Evolutionary conservation across 345 rosid species (phyloP).

Genomic region (Arabidopsis suecica): DNA sequence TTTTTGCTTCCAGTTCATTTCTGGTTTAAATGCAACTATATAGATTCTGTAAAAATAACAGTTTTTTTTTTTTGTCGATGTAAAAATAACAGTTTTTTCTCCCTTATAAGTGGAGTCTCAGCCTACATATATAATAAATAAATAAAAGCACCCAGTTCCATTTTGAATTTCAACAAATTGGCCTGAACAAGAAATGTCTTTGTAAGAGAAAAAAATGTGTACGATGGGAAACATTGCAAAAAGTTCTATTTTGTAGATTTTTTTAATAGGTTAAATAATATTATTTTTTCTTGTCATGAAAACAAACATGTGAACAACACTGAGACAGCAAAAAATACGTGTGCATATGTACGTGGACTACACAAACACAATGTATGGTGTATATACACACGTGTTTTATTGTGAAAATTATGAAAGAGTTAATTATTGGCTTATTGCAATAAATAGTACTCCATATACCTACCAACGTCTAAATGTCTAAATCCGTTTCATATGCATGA

Average conservation of each 20-base stretch:
- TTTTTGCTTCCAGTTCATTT: neutral
- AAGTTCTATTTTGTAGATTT: neutral
- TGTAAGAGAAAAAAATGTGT: neutral
- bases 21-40: neutral
- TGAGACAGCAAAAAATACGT: neutral
- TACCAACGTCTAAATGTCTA: neutral
- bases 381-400: slow-evolving; percentile 8
- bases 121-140: neutral
- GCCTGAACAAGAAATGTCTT: neutral
- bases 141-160: neutral
- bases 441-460: neutral
- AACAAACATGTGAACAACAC: slow-evolving; percentile 4
- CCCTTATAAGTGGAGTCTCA: neutral
- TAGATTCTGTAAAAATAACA: neutral
- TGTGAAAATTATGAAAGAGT: neutral
- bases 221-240: neutral
- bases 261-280: neutral
- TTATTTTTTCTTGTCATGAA: neutral
- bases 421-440: neutral
- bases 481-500: too few relatives aligned
- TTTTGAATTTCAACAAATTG: neutral
- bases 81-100: neutral
- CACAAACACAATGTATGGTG: neutral
- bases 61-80: neutral
- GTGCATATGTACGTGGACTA: neutral